These are phyloP conservation scores for Dendrobium nobile DNA, from an alignment of 106 monocot genomes.

Conservation along the genomic window DNA sequence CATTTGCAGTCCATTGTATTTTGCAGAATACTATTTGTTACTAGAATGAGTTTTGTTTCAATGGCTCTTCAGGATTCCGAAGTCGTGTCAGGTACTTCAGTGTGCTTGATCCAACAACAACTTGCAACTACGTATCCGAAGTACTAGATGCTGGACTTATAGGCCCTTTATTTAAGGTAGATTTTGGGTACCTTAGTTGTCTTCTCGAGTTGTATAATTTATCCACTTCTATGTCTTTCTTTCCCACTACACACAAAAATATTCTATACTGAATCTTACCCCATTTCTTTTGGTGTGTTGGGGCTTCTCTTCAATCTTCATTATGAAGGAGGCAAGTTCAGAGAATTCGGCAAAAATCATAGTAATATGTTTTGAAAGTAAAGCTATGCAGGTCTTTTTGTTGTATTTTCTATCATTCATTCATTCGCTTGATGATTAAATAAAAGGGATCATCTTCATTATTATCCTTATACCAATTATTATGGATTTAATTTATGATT, in stretches of 20 bases:
- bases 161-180: conserved; percentile 87
- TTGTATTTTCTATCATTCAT: too few species aligned
- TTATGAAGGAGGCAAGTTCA: too few species aligned
- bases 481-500: too few species aligned
- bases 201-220: neutral
- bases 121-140: conserved; percentile 80
- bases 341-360: too few species aligned
- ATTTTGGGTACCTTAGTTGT: neutral
- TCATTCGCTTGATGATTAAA: too few species aligned
- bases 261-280: neutral
- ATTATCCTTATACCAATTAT: too few species aligned
- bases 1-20: neutral
- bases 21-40: neutral
- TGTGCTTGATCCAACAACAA: conserved; percentile 53
- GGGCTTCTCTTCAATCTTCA: too few species aligned
- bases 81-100: conserved; percentile 56
- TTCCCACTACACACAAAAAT: neutral
- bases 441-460: too few species aligned
- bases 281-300: too few species aligned
- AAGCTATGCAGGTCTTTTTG: too few species aligned
- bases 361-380: too few species aligned
- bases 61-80: conserved; percentile 63
- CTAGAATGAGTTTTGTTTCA: neutral
- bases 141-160: conserved; percentile 70
- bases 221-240: neutral